A percentile compares a stretch with the other conserved stretches of the same genome.
phyloP scores from a whole-genome alignment of 352 stramenopile genomes.

The Blastocystis hominis region DNA sequence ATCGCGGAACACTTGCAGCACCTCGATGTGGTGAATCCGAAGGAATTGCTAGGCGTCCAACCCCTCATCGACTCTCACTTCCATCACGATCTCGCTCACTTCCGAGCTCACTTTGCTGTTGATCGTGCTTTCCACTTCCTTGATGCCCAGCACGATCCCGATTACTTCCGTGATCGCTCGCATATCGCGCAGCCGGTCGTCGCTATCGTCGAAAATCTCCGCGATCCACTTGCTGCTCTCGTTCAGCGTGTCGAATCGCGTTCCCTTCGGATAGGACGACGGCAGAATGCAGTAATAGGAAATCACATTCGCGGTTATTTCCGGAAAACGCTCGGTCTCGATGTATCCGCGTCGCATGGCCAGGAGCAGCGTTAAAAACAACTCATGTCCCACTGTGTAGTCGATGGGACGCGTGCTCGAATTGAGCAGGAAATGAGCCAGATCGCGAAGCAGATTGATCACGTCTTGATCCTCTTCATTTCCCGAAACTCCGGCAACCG shows the following conservation, averaged over 20 bases:
- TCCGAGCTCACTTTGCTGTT: background rate
- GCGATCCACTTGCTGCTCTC: slow-evolving; percentile 8
- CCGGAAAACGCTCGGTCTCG: slow-evolving; percentile 37
- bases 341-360: slow-evolving; percentile 49
- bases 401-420: background rate
- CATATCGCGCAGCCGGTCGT: slow-evolving; percentile 12
- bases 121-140: slow-evolving; percentile 2
- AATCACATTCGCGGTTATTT: slow-evolving; percentile 31
- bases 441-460: slow-evolving; percentile 11
- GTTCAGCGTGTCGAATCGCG: background rate
- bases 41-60: slow-evolving; percentile 28
- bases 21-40: slow-evolving; percentile 33
- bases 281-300: background rate
- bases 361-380: background rate
- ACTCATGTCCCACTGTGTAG: background rate
- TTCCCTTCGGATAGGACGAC: background rate
- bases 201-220: slow-evolving; percentile 8
- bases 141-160: slow-evolving; percentile 19
- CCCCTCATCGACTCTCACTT: background rate
- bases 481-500: slow-evolving; percentile 2
- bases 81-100: slow-evolving; percentile 38
- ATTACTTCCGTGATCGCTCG: slow-evolving; percentile 42
- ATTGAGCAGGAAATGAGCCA: background rate
- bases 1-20: slow-evolving; percentile 25
- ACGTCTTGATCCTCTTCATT: slow-evolving; percentile 37